These are phyloP conservation scores for Geoglossum glabrum DNA, from an alignment of 495 filamentous ascomycete species.

Conservation along the genomic window DNA sequence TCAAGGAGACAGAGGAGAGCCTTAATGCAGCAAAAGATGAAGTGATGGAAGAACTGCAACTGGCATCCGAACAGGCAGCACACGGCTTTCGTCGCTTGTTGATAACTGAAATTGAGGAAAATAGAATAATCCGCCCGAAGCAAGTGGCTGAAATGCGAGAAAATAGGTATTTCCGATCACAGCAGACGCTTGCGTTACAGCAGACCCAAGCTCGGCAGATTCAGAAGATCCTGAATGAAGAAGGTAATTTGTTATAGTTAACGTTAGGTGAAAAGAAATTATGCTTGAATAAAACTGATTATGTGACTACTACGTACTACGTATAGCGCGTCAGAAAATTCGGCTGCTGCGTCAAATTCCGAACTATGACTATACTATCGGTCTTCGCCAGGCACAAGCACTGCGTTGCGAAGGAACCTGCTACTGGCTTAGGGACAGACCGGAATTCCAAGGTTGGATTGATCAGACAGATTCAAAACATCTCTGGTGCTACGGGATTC, in stretches of 20 bases:
- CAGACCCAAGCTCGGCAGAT: constrained; percentile 5
- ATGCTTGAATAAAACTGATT: constrained; percentile 5
- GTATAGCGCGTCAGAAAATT: constrained; percentile 8
- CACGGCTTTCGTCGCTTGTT: constrained; percentile 6
- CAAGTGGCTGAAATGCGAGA: constrained; percentile 5
- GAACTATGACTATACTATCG: constrained; percentile 7
- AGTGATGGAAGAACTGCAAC: constrained; percentile 8
- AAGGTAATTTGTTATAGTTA: constrained; percentile 4
- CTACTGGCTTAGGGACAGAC: background rate
- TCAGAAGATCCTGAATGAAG: constrained; percentile 9
- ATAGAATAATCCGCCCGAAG: constrained; percentile 5
- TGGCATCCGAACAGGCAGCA: constrained; percentile 8
- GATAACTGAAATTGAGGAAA: constrained; percentile 7
- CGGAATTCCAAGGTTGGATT: constrained; percentile 1
- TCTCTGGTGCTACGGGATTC: constrained; percentile 8
- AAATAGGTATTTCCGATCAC: constrained; percentile 5
- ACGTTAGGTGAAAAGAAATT: background rate
- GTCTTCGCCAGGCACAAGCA: constrained; percentile 2
- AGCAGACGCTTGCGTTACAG: constrained; percentile 6
- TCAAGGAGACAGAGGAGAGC: constrained; percentile 9
- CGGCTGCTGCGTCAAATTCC: constrained; percentile 6
- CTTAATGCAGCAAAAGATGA: constrained; percentile 8
- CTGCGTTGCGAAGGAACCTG: background rate
- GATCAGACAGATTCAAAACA: constrained; percentile 3
- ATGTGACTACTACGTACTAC: constrained; percentile 4